These are phyloP conservation scores for Epichloe festucae DNA, from an alignment of 2,329 filamentous ascomycete genomes.

Conservation along the genomic window DNA sequence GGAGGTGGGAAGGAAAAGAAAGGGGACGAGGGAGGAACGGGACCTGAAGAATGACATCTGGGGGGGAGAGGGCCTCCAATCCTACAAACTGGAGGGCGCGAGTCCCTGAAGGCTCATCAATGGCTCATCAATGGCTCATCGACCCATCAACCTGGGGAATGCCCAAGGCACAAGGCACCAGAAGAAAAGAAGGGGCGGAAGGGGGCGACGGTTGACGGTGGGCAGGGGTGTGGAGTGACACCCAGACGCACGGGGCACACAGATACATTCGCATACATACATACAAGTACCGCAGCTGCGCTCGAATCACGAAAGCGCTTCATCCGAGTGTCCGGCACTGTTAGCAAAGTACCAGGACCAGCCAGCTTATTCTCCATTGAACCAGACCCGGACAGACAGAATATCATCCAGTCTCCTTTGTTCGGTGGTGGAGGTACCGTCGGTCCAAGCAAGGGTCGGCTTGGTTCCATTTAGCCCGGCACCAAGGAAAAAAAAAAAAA, in stretches of 20 bases:
- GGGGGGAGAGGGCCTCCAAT: background rate
- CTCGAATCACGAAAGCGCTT: too few relatives aligned
- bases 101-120: background rate
- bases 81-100: background rate
- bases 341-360: too few relatives aligned
- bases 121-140: background rate
- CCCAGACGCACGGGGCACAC: background rate
- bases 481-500: background rate
- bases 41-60: background rate
- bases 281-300: too few relatives aligned
- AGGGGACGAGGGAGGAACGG: background rate
- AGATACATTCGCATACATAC: too few relatives aligned
- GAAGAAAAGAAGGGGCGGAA: conserved; percentile 1
- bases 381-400: background rate
- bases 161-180: background rate
- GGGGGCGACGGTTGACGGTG: conserved; percentile 1
- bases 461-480: background rate
- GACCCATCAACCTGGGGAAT: conserved; percentile 3
- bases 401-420: background rate
- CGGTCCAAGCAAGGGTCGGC: background rate
- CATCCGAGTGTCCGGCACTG: too few relatives aligned
- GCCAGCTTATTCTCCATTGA: background rate
- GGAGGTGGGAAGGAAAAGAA: background rate
- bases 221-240: conserved; percentile 2
- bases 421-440: background rate